Percentiles rank a stretch among this genome's conserved stretches.
Conservation (phyloP, 1,284 basidiomycete species). For the Boletellus deceptivus region DNA sequence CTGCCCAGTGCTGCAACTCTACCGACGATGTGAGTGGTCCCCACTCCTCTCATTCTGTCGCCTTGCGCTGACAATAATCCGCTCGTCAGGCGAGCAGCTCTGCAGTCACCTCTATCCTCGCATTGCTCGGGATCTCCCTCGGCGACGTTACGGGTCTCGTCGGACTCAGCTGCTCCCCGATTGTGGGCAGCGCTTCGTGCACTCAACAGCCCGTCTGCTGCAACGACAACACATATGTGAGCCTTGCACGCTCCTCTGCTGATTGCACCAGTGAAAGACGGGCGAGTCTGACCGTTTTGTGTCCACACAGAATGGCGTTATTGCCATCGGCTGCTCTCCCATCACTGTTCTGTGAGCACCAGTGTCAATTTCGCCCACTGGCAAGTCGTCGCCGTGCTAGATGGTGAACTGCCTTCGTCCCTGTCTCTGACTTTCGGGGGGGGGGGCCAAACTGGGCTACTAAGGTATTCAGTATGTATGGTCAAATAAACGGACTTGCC, state of each 20-base stretch:
- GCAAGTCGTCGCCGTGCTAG: too few species aligned
- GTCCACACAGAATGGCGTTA: slow-evolving; percentile 3
- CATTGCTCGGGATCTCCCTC: background rate
- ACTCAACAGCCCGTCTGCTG: slow-evolving; percentile 16
- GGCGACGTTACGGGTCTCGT: background rate
- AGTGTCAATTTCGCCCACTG: too few species aligned
- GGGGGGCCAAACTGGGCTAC: too few species aligned
- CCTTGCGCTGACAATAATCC: background rate
- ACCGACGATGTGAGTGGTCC: background rate
- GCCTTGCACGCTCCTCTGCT: background rate
- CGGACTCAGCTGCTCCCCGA: slow-evolving; percentile 5
- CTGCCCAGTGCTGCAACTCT: slow-evolving; percentile 7
- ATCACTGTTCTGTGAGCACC: too few species aligned
- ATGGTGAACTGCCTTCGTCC: too few species aligned
- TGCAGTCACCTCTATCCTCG: background rate
- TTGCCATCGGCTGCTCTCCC: slow-evolving; percentile 16
- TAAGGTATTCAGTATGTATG: too few species aligned
- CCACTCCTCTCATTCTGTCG: too few species aligned
- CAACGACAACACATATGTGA: slow-evolving; percentile 4
- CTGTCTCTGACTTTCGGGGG: too few species aligned
- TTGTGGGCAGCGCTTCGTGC: slow-evolving; percentile 3
- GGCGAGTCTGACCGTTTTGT: background rate
- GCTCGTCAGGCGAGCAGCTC: background rate
- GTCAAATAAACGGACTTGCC: too few species aligned
- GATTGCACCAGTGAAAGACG: too few species aligned